Conservation (phyloP, 441 rosid species). For the Corymbia citriodora region DNA sequence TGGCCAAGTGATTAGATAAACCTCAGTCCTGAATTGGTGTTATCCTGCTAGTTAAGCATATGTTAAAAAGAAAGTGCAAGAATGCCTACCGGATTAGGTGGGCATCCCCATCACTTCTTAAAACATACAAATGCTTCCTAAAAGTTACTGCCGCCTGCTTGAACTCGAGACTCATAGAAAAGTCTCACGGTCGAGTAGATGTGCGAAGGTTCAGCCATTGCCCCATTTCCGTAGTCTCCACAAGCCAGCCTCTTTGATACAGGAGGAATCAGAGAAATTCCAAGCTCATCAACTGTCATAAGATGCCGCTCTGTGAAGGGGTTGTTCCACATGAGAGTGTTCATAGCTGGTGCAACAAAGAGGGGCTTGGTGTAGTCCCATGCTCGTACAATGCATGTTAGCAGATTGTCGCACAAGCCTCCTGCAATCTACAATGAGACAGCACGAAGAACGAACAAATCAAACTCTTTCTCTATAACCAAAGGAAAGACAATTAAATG, state of each 20-base stretch:
- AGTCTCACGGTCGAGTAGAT: constrained; percentile 76
- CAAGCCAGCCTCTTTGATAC: constrained; percentile 77
- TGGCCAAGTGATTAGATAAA: background rate
- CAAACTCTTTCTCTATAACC: background rate
- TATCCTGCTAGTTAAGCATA: background rate
- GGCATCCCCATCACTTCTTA: background rate
- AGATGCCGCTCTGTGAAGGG: constrained; percentile 87
- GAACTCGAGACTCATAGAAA: constrained; percentile 54
- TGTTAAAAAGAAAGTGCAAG: background rate
- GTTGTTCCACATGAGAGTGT: constrained; percentile 87
- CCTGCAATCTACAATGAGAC: constrained; percentile 64
- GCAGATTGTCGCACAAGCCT: constrained; percentile 83
- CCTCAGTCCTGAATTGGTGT: background rate
- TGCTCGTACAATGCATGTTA: constrained; percentile 83
- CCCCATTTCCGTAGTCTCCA: constrained; percentile 89
- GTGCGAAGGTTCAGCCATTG: constrained; percentile 89
- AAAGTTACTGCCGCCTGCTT: constrained; percentile 2
- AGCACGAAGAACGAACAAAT: background rate
- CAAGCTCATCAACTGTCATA: constrained; percentile 78
- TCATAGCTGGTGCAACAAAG: constrained; percentile 89
- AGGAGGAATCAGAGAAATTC: constrained; percentile 80
- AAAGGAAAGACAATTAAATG: background rate
- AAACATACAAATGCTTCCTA: background rate
- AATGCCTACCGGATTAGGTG: background rate
- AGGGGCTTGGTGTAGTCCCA: constrained; percentile 86